A percentile compares a stretch with the other conserved stretches of the same genome.
phyloP scores from a whole-genome alignment of 345 rosid genomes.

The Eucalyptus marginata region DNA sequence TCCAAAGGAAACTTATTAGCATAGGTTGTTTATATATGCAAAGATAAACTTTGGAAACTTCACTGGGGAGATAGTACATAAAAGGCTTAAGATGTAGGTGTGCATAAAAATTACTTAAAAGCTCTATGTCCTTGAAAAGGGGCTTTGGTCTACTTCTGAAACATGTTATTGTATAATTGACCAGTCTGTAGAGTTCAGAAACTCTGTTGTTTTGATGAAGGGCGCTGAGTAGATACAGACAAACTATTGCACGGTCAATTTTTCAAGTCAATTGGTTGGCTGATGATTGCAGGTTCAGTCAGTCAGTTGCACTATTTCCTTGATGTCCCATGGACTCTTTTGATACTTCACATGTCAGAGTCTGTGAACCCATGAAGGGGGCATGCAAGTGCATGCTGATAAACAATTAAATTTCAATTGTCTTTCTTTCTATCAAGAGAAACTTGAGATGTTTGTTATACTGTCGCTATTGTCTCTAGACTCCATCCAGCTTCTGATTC shows the following conservation, averaged over 20 bases:
- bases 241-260: neutral
- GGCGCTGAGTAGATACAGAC: neutral
- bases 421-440: neutral
- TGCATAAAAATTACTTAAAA: neutral
- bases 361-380: neutral
- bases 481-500: neutral
- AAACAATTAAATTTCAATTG: neutral
- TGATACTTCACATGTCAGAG: neutral
- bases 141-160: neutral
- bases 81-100: neutral
- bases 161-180: neutral
- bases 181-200: neutral
- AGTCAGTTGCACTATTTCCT: neutral
- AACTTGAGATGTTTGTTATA: neutral
- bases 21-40: neutral
- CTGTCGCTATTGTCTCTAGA: neutral
- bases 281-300: neutral
- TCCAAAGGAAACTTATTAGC: neutral
- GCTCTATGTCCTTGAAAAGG: neutral
- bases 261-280: neutral
- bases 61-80: neutral
- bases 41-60: neutral
- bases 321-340: neutral
- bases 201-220: neutral
- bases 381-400: neutral